Conservation (phyloP, 352 stramenopile species). For the Peronospora tabacina region DNA sequence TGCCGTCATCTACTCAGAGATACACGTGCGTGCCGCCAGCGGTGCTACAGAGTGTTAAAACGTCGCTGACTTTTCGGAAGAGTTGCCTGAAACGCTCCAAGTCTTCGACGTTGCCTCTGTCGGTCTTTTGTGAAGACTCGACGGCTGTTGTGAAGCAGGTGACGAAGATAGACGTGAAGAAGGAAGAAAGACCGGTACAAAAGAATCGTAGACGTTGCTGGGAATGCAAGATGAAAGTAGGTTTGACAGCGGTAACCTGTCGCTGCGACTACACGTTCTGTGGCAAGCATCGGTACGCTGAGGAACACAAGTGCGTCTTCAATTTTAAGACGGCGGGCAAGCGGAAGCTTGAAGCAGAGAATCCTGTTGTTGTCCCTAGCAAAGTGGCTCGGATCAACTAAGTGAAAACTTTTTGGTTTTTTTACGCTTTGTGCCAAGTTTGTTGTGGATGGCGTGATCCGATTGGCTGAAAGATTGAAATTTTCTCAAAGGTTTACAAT, state of each 20-base stretch:
- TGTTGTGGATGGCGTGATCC: slow-evolving; percentile 1
- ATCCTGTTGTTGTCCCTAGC: slow-evolving; percentile 64
- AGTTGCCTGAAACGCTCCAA: slow-evolving; percentile 67
- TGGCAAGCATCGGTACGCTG: slow-evolving; percentile 82
- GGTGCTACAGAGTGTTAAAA: slow-evolving; percentile 45
- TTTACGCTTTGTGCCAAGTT: slow-evolving; percentile 5
- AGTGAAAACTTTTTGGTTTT: neutral
- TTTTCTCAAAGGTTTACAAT: neutral
- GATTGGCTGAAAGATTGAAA: too few relatives aligned
- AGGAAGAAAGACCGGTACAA: slow-evolving; percentile 38
- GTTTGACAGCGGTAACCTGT: slow-evolving; percentile 79
- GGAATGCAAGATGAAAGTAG: slow-evolving; percentile 82
- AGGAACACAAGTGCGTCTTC: slow-evolving; percentile 83
- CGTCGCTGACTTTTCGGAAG: slow-evolving; percentile 48
- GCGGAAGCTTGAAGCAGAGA: slow-evolving; percentile 75
- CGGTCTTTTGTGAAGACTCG: slow-evolving; percentile 9
- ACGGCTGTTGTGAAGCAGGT: neutral
- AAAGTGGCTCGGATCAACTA: slow-evolving; percentile 87
- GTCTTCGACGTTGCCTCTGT: slow-evolving; percentile 35
- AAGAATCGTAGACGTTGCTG: slow-evolving; percentile 87
- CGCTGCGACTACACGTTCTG: slow-evolving; percentile 89
- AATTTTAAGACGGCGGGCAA: slow-evolving; percentile 84
- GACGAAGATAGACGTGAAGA: neutral
- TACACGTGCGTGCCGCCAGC: slow-evolving; percentile 37
- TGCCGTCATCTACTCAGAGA: slow-evolving; percentile 7